These are phyloP conservation scores for Neotropicomus parvogracilis DNA, from an alignment of 1,284 basidiomycete genomes.

Conservation along the genomic window DNA sequence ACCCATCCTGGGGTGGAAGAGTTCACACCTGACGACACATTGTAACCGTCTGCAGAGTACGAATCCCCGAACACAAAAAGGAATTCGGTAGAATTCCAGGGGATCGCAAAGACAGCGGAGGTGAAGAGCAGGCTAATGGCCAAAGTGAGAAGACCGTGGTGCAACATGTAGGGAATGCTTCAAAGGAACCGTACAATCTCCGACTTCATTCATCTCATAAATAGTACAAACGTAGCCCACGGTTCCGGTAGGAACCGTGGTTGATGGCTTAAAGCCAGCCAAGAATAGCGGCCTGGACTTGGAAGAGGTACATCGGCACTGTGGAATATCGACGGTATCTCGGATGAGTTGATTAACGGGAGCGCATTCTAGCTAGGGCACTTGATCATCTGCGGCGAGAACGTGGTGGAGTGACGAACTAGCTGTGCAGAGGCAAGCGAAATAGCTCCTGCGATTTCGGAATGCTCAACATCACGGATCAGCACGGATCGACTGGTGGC, in stretches of 20 bases:
- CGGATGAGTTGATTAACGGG: not conserved
- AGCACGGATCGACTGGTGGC: no score
- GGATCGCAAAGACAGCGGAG: conserved; percentile 24
- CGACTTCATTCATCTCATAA: conserved; percentile 4
- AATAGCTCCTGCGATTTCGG: no score
- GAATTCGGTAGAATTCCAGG: conserved; percentile 45
- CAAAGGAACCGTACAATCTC: not conserved
- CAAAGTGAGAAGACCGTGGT: not conserved
- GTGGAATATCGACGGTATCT: not conserved
- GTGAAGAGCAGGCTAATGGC: conserved; percentile 7
- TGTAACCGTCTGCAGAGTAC: conserved; percentile 50
- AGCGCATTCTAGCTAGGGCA: no score
- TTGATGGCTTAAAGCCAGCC: not conserved
- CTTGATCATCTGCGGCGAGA: no score
- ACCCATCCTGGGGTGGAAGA: conserved; percentile 54
- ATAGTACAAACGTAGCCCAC: not conserved
- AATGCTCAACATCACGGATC: no score
- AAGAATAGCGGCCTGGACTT: not conserved
- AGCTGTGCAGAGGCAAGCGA: no score
- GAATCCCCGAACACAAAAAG: conserved; percentile 60
- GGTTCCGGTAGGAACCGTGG: not conserved
- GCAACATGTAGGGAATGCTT: conserved; percentile 15
- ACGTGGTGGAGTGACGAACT: no score
- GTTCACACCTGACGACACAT: conserved; percentile 54
- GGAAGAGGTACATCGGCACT: not conserved